Evolutionary conservation across 345 rosid genomes (phyloP), one percentile per base, ranked within the genome.

Genomic region (Pistacia vera): DNA sequence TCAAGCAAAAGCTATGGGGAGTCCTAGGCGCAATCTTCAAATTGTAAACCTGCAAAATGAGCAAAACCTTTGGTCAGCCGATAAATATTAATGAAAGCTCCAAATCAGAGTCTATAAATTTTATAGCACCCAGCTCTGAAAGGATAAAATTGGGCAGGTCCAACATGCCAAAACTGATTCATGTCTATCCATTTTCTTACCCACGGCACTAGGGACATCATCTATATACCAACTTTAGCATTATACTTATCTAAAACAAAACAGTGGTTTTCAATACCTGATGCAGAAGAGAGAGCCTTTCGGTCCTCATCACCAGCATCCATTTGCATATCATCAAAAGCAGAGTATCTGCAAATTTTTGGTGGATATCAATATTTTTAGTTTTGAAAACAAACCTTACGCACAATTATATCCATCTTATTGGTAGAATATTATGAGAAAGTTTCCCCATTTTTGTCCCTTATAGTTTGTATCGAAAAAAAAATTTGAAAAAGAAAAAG

Each of bases 11-110:
- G 48, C 33, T 22, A 38, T 10, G 6, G 51, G 60, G 60, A 70
- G 70, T 70, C 64, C 68, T 72, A 51, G 65, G 60, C 54, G 28
- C 57, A 75, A 77, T 66, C 72, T 67, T 61, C 78, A 73, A 25
- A 57, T 52, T 7, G 60, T 61, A 59, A 74, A 79, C 75, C 83
- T 86, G 81, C 77, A 79, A 63, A 78, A 66, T 1, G 51, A 73
- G 56, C 48, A 25, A 30, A 77, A 46, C 17, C 30, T 30, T 51
- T 54, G n/a, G 63, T 75, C 65, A 80, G 74, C 63, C 64, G 33
- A 20, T 17, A 35, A 63, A 41, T 7, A 41, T 7, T n/a, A 12
- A 56, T 14, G 57, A 16, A 67, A 77, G 36, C 65, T 36, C 49
- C 68, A 5, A 2, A 74, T 63, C n/a, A 65, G 46, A 66, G 48